phyloP scores from a whole-genome alignment of 2,329 filamentous ascomycete genomes.

The Talaromyces marneffei region DNA sequence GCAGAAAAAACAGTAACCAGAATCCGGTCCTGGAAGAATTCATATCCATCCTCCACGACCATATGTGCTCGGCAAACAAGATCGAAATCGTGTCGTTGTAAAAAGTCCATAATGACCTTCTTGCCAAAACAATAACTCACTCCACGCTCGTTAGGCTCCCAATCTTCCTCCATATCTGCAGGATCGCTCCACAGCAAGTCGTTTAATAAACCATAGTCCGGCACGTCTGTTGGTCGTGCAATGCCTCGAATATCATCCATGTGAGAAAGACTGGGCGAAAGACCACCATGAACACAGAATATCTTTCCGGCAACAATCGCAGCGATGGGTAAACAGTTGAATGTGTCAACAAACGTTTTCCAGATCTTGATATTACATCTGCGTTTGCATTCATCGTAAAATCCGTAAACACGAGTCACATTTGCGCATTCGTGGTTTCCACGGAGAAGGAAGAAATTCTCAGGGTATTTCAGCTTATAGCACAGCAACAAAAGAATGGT shows the following conservation, averaged over 20 bases:
- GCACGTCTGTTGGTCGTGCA: constrained; percentile 89
- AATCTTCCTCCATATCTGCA: constrained; percentile 95
- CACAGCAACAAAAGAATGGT: constrained; percentile 88
- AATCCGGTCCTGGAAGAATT: constrained; percentile 94
- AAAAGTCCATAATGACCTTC: constrained; percentile 93
- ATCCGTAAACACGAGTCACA: constrained; percentile 90
- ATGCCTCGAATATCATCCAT: constrained; percentile 99
- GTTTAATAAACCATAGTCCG: constrained; percentile 91
- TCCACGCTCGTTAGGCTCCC: constrained; percentile 94
- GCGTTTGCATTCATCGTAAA: constrained; percentile 97
- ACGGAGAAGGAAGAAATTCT: constrained; percentile 92
- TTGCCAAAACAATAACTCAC: constrained; percentile 99
- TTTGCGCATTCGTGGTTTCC: constrained; percentile 97
- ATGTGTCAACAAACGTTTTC: constrained; percentile 96
- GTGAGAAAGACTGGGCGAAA: constrained; percentile 85
- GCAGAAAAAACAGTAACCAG: constrained; percentile 96
- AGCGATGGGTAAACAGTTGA: constrained; percentile 91
- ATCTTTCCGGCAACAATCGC: constrained; percentile 97
- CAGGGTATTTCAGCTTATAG: constrained; percentile 95
- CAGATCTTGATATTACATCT: constrained; percentile 95
- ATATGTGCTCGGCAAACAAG: constrained; percentile 96
- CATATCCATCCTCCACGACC: constrained; percentile 98
- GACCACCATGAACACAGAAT: constrained; percentile 91
- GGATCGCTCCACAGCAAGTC: constrained; percentile 97
- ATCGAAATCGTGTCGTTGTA: constrained; percentile 93